phyloP scores from a whole-genome alignment of 352 stramenopile species.

The Phytophthora sojae region DNA sequence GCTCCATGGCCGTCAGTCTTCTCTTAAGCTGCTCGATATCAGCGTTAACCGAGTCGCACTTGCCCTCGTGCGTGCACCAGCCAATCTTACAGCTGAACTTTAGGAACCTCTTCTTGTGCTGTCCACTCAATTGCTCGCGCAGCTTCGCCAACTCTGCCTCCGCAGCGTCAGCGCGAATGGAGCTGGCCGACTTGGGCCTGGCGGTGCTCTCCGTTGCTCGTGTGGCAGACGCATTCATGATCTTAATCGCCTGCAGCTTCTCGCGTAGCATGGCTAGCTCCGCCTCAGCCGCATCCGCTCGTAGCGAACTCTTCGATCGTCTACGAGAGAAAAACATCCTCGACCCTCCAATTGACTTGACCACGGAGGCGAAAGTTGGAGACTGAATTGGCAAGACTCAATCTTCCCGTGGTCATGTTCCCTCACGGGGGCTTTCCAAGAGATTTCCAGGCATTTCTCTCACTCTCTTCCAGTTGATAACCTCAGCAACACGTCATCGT shows the following conservation, averaged over 20 bases:
- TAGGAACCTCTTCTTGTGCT: conserved; percentile 8
- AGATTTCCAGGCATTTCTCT: background rate
- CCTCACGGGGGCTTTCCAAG: background rate
- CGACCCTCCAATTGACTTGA: too few species aligned
- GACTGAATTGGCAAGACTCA: conserved; percentile 3
- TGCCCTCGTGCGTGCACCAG: conserved; percentile 16
- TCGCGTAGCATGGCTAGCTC: conserved; percentile 12
- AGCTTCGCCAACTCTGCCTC: conserved; percentile 15
- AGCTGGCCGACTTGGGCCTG: conserved; percentile 14
- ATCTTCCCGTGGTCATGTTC: background rate
- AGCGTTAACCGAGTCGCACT: conserved; percentile 7
- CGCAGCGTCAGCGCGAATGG: conserved; percentile 12
- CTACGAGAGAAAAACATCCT: conserved; percentile 12
- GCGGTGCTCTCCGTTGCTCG: background rate
- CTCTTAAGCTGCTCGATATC: conserved; percentile 4
- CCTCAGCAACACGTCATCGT: too few species aligned
- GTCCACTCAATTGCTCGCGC: background rate
- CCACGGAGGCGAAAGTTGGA: conserved; percentile 2
- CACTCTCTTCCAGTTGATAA: background rate
- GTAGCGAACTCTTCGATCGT: conserved; percentile 6
- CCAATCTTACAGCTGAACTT: conserved; percentile 23
- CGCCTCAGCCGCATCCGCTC: conserved; percentile 12
- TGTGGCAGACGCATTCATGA: background rate
- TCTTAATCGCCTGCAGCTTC: conserved; percentile 15
- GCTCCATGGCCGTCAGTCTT: conserved; percentile 14